These are phyloP conservation scores for Gossypium rotundifolium DNA, from an alignment of 345 rosid species.

Conservation along the genomic window DNA sequence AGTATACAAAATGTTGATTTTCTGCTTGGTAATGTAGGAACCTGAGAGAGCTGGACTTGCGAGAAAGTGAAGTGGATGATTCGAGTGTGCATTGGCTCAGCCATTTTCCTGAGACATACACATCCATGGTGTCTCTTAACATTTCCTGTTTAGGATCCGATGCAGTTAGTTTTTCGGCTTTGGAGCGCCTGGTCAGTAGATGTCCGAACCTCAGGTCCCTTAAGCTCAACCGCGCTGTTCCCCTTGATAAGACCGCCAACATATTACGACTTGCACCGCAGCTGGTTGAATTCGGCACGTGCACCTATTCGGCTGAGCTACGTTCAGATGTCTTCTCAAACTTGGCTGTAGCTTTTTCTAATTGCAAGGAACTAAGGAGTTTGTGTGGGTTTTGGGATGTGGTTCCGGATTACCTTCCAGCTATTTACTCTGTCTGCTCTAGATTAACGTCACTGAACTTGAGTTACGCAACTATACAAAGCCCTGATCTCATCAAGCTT, in stretches of 20 bases:
- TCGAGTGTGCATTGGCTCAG: constrained; percentile 84
- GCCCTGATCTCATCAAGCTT: constrained; percentile 64
- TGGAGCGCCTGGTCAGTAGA: constrained; percentile 73
- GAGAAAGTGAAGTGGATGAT: constrained; percentile 89
- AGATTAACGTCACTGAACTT: constrained; percentile 78
- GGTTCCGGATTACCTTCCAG: constrained; percentile 74
- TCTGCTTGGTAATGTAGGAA: constrained; percentile 40
- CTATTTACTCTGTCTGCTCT: constrained; percentile 62
- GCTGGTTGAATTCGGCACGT: constrained; percentile 75
- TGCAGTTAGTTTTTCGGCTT: constrained; percentile 59
- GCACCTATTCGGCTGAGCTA: constrained; percentile 55
- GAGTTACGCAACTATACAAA: constrained; percentile 65
- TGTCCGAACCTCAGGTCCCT: constrained; percentile 67
- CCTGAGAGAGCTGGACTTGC: constrained; percentile 70
- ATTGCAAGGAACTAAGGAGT: constrained; percentile 58
- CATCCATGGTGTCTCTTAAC: constrained; percentile 76
- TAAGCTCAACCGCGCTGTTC: constrained; percentile 63
- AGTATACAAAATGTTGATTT: neutral
- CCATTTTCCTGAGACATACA: constrained; percentile 68
- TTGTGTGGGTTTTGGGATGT: constrained; percentile 91
- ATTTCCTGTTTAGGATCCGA: constrained; percentile 70
- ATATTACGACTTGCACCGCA: constrained; percentile 75
- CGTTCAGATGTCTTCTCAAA: constrained; percentile 43
- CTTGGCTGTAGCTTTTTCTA: constrained; percentile 50
- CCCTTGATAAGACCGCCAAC: constrained; percentile 57